Base-by-base conservation (phyloP, 805 yeast species). In the Wickerhamiella spandovensis region DNA sequence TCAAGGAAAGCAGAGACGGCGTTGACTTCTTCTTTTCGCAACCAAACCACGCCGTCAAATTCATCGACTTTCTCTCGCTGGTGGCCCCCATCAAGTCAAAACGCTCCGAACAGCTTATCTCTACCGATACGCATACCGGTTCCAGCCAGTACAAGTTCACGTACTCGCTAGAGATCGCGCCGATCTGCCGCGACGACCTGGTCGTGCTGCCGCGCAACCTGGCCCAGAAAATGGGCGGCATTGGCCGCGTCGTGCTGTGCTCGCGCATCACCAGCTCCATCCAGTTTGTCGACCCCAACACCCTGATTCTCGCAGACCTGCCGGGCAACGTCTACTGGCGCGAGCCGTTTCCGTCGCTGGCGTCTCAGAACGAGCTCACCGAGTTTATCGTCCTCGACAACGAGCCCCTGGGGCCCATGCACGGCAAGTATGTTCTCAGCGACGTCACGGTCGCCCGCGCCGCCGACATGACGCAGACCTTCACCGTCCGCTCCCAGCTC, bases 181-280 rank as follows among this genome's bases (percentile, higher is more conserved):
- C 97, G 17, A 79, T 89, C 45, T 89, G 96, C 74, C 82, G 90
- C 65, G 97, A 89, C 65, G 97, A 89, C 64, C 73, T 89, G 57
- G 92, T 89, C 23, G 82, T 87, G 25, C 72, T 89, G 55, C 97
- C 97, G 38, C 77, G 78, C 60, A 79, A 77, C 59, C 67, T 89
- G 56, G 96, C 97, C 8, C 77, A 79, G 55, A 75, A 84, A 7
- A 63, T 86, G 72, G 95, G 96, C 53, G 80, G 82, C 64, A 83
- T 87, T 50, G 69, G 85, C 30, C 79, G 84, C 61, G 71, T 87
- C 51, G 96, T 87, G 8, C 64, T 89, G 52, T 89, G 97, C 71
- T 78, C 87, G 32, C 84, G 84, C 61, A 68, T 89, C 50, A 72
- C 90, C 28, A 88, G 84, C 67, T 69, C 82, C 51, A 53, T 89